A percentile compares a stretch with the other conserved stretches of the same genome.
Conservation (phyloP, 768 basidiomycete genomes). For the Tubosaeta sp. region DNA sequence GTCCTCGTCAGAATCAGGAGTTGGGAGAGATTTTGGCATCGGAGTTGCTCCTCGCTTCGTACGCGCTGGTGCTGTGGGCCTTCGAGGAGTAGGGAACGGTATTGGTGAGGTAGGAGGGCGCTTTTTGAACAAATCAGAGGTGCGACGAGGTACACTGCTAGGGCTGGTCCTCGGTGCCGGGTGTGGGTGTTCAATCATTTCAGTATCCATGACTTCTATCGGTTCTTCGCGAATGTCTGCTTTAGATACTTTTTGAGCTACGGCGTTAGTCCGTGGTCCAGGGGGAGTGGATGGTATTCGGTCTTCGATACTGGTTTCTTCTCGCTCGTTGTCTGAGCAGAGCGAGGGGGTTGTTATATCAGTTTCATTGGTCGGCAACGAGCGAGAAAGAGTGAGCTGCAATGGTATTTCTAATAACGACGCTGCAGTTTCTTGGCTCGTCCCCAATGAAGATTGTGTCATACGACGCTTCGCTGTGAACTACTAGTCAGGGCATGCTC, state of each 20-base stretch:
- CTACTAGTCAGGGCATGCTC: slow-evolving; percentile 1
- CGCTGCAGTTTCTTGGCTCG: not conserved
- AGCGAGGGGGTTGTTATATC: slow-evolving; percentile 62
- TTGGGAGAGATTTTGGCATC: slow-evolving; percentile 18
- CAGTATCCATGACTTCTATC: slow-evolving; percentile 35
- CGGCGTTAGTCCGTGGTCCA: slow-evolving; percentile 24
- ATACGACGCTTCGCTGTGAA: slow-evolving; percentile 36
- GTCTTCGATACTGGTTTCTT: slow-evolving; percentile 48
- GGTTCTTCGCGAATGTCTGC: slow-evolving; percentile 3
- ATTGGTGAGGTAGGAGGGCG: slow-evolving; percentile 66
- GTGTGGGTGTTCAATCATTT: slow-evolving; percentile 29
- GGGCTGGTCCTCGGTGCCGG: slow-evolving; percentile 3
- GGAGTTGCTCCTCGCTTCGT: slow-evolving; percentile 32
- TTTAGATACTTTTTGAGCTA: not conserved
- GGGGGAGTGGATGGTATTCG: slow-evolving; percentile 49
- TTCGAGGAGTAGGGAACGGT: slow-evolving; percentile 47
- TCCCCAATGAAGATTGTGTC: slow-evolving; percentile 26
- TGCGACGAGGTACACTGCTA: slow-evolving; percentile 11
- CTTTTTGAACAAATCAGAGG: slow-evolving; percentile 46
- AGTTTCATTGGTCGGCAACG: slow-evolving; percentile 35
- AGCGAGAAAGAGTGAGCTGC: slow-evolving; percentile 20
- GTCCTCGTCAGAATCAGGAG: slow-evolving; percentile 20
- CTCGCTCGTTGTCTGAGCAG: slow-evolving; percentile 66
- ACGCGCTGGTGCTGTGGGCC: slow-evolving; percentile 57
- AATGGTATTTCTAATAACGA: slow-evolving; percentile 22